Evolutionary conservation across 176 grass and related monocot genomes (phyloP).

Genomic region (Eleusine coracana): DNA sequence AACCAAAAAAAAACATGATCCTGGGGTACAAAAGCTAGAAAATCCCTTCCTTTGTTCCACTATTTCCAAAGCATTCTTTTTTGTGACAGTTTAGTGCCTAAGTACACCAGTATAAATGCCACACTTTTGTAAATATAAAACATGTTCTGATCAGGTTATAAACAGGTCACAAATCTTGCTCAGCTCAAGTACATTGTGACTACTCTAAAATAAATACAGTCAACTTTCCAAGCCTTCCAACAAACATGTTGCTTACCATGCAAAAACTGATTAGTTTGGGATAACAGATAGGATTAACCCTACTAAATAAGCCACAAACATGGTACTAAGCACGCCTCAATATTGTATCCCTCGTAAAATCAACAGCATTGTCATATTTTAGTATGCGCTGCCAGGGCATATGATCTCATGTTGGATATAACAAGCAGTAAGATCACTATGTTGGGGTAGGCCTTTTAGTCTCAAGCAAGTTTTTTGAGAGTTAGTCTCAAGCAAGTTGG

Average conservation of each 20-base stretch:
- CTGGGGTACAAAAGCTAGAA: neutral
- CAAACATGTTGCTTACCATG: neutral
- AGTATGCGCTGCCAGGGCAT: neutral
- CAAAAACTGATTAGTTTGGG: neutral
- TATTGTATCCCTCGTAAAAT: neutral
- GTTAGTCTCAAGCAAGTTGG: no score
- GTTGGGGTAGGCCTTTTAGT: neutral
- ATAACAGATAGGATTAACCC: neutral
- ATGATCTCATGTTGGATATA: neutral
- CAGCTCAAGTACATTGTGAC: neutral
- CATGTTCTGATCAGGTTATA: neutral
- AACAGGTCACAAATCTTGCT: neutral
- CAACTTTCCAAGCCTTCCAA: neutral
- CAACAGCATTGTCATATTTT: neutral
- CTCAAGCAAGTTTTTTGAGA: no score
- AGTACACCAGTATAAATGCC: neutral
- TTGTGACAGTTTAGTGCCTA: neutral
- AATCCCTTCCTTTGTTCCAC: neutral
- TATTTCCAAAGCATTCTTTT: constrained; percentile 10
- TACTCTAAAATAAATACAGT: neutral
- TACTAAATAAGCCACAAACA: neutral
- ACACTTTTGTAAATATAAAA: neutral
- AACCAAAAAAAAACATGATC: neutral
- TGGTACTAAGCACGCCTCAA: neutral
- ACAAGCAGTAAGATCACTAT: neutral